A percentile compares a stretch with the other conserved stretches of the same genome.
Conservation (phyloP, 306 rosid genomes). For the Lathyrus sativus region DNA sequence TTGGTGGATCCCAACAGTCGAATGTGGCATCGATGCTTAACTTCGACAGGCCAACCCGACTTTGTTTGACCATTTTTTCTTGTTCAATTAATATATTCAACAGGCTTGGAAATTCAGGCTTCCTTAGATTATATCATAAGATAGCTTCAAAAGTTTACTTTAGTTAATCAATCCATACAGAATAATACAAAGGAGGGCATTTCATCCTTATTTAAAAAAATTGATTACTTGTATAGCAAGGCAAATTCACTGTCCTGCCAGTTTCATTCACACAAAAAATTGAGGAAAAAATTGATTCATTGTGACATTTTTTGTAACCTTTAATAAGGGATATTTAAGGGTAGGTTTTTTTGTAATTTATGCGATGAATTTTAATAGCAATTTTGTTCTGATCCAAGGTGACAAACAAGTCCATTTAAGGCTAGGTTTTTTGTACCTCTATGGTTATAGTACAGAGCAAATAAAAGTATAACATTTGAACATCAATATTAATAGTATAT, state of each 20-base stretch:
- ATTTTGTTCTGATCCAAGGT: no score
- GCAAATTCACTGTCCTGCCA: constrained; percentile 26
- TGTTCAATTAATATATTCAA: constrained; percentile 28
- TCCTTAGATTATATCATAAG: constrained; percentile 42
- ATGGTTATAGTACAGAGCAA: no score
- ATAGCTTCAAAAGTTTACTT: constrained; percentile 38
- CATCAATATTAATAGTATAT: no score
- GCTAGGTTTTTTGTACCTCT: no score
- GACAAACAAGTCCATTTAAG: no score
- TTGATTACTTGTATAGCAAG: constrained; percentile 44
- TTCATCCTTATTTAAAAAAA: constrained; percentile 31
- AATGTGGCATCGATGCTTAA: constrained; percentile 99
- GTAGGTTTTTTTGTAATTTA: no score
- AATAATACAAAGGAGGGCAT: constrained; percentile 49
- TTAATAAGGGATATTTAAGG: not conserved
- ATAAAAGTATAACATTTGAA: no score
- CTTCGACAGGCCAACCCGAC: constrained; percentile 98
- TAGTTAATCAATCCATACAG: constrained; percentile 31
- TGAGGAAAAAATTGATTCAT: constrained; percentile 19
- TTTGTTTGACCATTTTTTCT: constrained; percentile 47
- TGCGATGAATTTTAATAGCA: no score
- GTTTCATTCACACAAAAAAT: constrained; percentile 33
- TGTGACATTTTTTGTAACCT: constrained; percentile 43
- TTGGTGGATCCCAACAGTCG: constrained; percentile 79
- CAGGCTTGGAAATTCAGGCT: constrained; percentile 46